These are phyloP conservation scores for Trypanosoma vivax DNA, from an alignment of 208 protist genomes.

Conservation along the genomic window DNA sequence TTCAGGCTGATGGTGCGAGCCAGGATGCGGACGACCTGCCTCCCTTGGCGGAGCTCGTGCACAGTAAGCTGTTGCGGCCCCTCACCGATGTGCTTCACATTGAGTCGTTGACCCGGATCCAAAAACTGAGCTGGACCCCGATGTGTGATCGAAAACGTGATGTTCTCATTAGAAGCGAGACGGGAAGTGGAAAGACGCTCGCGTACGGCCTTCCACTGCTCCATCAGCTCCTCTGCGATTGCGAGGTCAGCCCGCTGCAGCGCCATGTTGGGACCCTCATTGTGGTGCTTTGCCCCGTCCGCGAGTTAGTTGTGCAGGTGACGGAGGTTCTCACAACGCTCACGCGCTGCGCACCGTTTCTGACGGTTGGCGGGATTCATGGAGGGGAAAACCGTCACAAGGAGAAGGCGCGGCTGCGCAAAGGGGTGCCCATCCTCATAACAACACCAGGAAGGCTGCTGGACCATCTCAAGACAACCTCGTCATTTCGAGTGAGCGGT, in stretches of 20 bases:
- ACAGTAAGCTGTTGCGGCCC: constrained; percentile 61
- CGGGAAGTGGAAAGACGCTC: constrained; percentile 88
- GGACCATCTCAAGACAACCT: constrained; percentile 53
- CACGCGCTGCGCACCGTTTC: constrained; percentile 21
- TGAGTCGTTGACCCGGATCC: constrained; percentile 26
- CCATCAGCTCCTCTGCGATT: constrained; percentile 70
- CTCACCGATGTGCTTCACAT: constrained; percentile 59
- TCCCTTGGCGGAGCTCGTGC: constrained; percentile 45
- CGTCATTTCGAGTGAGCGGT: constrained; percentile 51
- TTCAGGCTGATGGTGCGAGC: constrained; percentile 38
- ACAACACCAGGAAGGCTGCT: constrained; percentile 59
- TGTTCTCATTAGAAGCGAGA: constrained; percentile 62
- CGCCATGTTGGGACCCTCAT: constrained; percentile 67
- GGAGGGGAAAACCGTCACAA: constrained; percentile 69
- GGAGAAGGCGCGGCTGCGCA: constrained; percentile 81
- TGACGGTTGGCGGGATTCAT: constrained; percentile 28
- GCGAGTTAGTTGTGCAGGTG: constrained; percentile 84
- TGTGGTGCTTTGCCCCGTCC: constrained; percentile 82
- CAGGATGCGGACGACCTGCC: constrained; percentile 35
- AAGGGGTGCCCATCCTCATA: constrained; percentile 75
- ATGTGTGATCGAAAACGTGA: constrained; percentile 27
- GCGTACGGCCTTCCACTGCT: constrained; percentile 92
- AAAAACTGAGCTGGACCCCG: constrained; percentile 23
- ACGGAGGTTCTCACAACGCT: constrained; percentile 55
- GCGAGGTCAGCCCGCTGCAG: constrained; percentile 52